Percentiles rank a stretch among this genome's conserved stretches.
Evolutionary conservation across 305 asterid species (phyloP).

Genomic region (Solanum hybrid): DNA sequence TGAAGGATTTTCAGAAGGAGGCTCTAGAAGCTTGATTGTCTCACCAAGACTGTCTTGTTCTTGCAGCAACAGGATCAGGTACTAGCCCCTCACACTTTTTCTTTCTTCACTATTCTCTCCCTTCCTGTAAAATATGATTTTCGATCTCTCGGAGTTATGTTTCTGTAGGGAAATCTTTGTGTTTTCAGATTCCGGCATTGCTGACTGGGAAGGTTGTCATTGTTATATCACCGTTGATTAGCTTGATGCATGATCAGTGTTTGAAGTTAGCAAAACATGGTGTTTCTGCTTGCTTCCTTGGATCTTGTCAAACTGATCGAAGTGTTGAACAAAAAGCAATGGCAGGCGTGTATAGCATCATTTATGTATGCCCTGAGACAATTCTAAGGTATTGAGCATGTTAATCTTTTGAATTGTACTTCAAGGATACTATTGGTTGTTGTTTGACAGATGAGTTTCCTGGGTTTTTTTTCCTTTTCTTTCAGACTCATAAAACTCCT

Average conservation of each 20-base stretch:
- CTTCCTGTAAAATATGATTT: background rate
- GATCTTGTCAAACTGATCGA: slow-evolving; percentile 72
- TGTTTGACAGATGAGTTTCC: slow-evolving; percentile 3
- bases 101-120: background rate
- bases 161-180: slow-evolving; percentile 54
- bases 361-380: slow-evolving; percentile 83
- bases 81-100: slow-evolving; percentile 1
- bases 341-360: slow-evolving; percentile 46
- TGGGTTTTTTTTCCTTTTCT: background rate
- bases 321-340: slow-evolving; percentile 68
- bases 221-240: slow-evolving; percentile 69
- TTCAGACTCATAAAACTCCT: slow-evolving; percentile 51
- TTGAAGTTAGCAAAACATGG: slow-evolving; percentile 62
- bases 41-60: slow-evolving; percentile 55
- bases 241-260: slow-evolving; percentile 89
- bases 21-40: slow-evolving; percentile 55
- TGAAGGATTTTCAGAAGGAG: slow-evolving; percentile 64
- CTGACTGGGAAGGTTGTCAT: slow-evolving; percentile 64
- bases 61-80: slow-evolving; percentile 91
- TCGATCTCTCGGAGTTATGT: background rate
- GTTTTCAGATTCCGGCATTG: slow-evolving; percentile 65
- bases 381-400: slow-evolving; percentile 38
- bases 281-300: slow-evolving; percentile 75
- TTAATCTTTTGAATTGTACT: background rate
- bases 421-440: background rate